These are phyloP conservation scores for Usnea hakonensis DNA, from an alignment of 495 filamentous ascomycete species.

Conservation along the genomic window DNA sequence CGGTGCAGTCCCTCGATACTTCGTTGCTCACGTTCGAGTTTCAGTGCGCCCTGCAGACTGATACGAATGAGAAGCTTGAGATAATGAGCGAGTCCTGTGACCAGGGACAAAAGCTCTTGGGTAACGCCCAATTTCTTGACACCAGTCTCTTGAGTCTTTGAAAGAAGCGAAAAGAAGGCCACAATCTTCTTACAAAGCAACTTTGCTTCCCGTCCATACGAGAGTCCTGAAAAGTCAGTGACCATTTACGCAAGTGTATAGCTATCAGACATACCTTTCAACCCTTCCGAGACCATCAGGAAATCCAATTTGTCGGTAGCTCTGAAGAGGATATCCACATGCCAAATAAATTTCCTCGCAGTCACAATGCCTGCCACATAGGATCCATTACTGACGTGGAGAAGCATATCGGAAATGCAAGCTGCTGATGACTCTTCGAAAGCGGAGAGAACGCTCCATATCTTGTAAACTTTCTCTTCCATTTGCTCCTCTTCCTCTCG, in stretches of 20 bases:
- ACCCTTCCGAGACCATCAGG: slow-evolving; percentile 57
- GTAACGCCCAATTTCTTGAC: slow-evolving; percentile 87
- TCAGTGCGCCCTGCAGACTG: slow-evolving; percentile 86
- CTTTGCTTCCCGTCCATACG: slow-evolving; percentile 91
- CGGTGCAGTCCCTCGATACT: slow-evolving; percentile 64
- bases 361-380: slow-evolving; percentile 93
- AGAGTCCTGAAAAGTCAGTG: slow-evolving; percentile 51
- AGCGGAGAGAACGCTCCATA: slow-evolving; percentile 94
- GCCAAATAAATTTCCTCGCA: slow-evolving; percentile 93
- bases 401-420: slow-evolving; percentile 98
- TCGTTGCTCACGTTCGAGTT: slow-evolving; percentile 75
- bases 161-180: slow-evolving; percentile 88
- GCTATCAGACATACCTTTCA: slow-evolving; percentile 56
- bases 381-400: slow-evolving; percentile 96
- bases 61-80: slow-evolving; percentile 97
- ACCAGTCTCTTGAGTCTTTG: slow-evolving; percentile 86
- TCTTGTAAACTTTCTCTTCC: slow-evolving; percentile 95
- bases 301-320: slow-evolving; percentile 78
- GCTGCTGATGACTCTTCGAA: slow-evolving; percentile 97
- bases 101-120: slow-evolving; percentile 87
- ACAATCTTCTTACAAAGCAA: slow-evolving; percentile 99
- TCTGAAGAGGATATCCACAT: slow-evolving; percentile 87
- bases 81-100: slow-evolving; percentile 96
- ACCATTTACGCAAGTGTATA: background rate
- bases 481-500: slow-evolving; percentile 84